Base-by-base conservation (phyloP, 1,284 basidiomycete species). In the Ganoderma leucocontextum region DNA sequence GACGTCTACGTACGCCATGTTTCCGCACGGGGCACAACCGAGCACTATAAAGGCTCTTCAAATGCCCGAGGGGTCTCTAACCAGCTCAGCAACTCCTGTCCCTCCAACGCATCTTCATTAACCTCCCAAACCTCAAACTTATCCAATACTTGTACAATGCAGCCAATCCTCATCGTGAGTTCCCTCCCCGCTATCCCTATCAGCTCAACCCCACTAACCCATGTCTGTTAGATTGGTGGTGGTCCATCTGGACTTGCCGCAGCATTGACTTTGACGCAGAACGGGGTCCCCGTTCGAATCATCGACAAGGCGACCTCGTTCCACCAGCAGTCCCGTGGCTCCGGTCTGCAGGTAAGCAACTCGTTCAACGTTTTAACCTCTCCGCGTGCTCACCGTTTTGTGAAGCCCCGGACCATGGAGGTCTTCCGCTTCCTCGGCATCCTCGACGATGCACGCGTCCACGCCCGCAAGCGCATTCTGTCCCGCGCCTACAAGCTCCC, bases 251-350 rank as follows among this genome's bases (percentile, higher is more conserved):
- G 77, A 6, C 72, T 79, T 10, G 65, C 74, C 4, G 63, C 69
- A 2, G 78, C 77, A 15, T 72, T 79, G 15, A 67, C 70, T 4
- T 69, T 78, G n/a, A 66, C 61, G 10, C 66, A 77, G 65, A 72
- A 77, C 60, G 73, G 74, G 36, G 66, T 78, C 0, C 69, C 78
- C 2, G 77, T 83, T 10, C 81, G 82, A 22, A 76, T 83, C 41
- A 76, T 83, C 22, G 77, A 82, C 25, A 83, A 80, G 62, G 75
- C 73, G 13, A 62, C 44, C 2, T 68, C 72, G 0, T 69, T 74
- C 38, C 69, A 67, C 47, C 47, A 72, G n/a, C 73, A 75, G 3
- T 76, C 78, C 29, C 78, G 81, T 2, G 78, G 76, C 4, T 57
- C 65, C 25, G 80, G 75, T 0, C 41, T 80, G 7, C 75, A 75